A percentile compares a stretch with the other conserved stretches of the same genome.
Evolutionary conservation across 2,329 filamentous ascomycete genomes (phyloP).

Genomic region (Neonectria faginata): DNA sequence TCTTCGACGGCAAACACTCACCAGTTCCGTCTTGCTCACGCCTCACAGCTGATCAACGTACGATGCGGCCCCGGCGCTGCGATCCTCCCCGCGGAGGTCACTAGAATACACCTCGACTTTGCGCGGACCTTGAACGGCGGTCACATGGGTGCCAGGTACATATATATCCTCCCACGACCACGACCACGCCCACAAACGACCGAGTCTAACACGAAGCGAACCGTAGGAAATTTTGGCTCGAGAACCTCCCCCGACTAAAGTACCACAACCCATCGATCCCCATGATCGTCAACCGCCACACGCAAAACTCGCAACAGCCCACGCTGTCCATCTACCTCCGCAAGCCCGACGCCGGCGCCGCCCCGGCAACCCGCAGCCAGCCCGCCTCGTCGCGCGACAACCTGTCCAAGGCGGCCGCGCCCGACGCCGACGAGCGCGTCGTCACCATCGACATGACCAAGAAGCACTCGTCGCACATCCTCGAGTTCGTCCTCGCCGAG

Average conservation of each 20-base stretch:
- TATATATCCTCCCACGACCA: conserved; percentile 12
- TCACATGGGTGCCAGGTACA: conserved; percentile 79
- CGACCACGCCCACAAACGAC: not conserved
- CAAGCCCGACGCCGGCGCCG: conserved; percentile 47
- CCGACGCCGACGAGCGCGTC: conserved; percentile 61
- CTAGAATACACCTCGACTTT: conserved; percentile 81
- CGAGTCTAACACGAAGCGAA: conserved; percentile 31
- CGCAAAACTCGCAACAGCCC: conserved; percentile 66
- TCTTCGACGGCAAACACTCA: conserved; percentile 28
- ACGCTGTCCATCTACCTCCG: conserved; percentile 75
- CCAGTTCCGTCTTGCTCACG: conserved; percentile 43
- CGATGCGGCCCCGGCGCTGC: conserved; percentile 86
- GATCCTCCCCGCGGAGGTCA: conserved; percentile 80
- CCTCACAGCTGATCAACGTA: conserved; percentile 75
- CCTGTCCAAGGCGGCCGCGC: conserved; percentile 61
- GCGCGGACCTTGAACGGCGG: conserved; percentile 70
- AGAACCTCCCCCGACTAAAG: conserved; percentile 87
- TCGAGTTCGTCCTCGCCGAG: conserved; percentile 70
- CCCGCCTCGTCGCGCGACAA: conserved; percentile 61
- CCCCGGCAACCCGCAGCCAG: conserved; percentile 51
- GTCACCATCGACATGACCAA: conserved; percentile 73
- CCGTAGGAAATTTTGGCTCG: conserved; percentile 86
- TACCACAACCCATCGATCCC: conserved; percentile 90
- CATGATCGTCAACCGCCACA: conserved; percentile 82
- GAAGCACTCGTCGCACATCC: conserved; percentile 70